These are phyloP conservation scores for Malus sylvestris DNA, from an alignment of 306 rosid species.

Conservation along the genomic window DNA sequence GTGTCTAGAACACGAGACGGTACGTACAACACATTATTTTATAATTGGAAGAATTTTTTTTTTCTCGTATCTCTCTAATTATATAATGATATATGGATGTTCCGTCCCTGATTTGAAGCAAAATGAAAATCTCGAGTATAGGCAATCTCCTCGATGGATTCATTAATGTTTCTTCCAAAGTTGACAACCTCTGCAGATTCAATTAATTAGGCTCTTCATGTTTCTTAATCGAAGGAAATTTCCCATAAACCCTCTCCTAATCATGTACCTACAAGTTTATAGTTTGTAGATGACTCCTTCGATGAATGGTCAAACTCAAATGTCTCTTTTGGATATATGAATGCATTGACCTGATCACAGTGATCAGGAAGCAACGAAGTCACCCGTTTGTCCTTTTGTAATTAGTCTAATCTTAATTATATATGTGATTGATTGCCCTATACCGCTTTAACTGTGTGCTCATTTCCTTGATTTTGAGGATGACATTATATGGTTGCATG, in stretches of 20 bases:
- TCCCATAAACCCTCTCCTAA: background rate
- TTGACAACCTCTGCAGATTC: background rate
- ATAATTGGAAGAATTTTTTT: too few species aligned
- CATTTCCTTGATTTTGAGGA: too few species aligned
- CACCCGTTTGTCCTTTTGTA: too few species aligned
- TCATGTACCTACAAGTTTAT: background rate
- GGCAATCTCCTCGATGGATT: slow-evolving; percentile 2
- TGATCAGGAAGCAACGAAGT: background rate
- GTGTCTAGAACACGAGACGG: fast-evolving
- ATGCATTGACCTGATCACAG: background rate
- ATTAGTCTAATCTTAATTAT: background rate
- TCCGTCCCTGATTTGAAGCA: too few species aligned
- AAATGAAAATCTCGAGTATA: too few species aligned
- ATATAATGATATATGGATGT: too few species aligned
- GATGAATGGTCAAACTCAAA: background rate
- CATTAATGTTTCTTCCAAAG: background rate
- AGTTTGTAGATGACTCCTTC: background rate
- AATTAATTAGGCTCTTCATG: background rate
- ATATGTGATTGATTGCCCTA: background rate
- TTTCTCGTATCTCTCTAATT: too few species aligned
- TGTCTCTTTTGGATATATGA: background rate
- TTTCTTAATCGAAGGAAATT: background rate
- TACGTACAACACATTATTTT: too few species aligned
- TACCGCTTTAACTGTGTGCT: background rate
- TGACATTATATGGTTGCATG: too few species aligned